Base-by-base conservation (phyloP, 805 yeast genomes). In the Torulaspora delbrueckii region DNA sequence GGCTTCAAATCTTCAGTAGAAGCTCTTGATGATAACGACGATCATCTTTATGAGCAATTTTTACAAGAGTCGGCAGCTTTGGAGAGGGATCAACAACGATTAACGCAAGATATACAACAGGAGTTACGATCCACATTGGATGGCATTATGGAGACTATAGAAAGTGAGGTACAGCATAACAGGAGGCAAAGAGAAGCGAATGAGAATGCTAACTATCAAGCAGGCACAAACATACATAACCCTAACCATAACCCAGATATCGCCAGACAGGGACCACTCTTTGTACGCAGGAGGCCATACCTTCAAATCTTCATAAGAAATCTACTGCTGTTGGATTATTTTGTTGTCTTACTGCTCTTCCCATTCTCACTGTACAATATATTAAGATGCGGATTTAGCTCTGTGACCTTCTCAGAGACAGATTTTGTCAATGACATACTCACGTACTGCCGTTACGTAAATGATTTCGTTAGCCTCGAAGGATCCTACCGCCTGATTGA, bases 361-460 rank as follows among this genome's bases (percentile, higher is more conserved):
- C 69, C 69, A 25, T 56, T 65, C 43, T 58, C 67, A 10, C 41
- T 59, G 3, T 65, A 63, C 53, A 65, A 60, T 42, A 43, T 63
- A 3, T 37, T 65, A 16, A 57, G 56, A 27, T 51, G 60, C 26
- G 57, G 63, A 8, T 58, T 63, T 30, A 55, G 56, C 37, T 51
- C 57, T 9, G 58, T 66, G 35, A 63, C 69, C 6, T 56, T 58
- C 25, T 51, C 60, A 1, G 57, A 63, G 13, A 46, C 51, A 12
- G 68, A 65, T 43, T 56, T 63, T 19, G 40, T 60, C 3, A 37
- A 48, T 2, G 66, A 63, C 27, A 52, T 66, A 8, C 37, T 55
- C 3, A 35, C 40, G 0, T 66, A 65, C 48, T 54, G 59, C 19
- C 52, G 48, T 14, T 45, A 50, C 34, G 51, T 57, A 18, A 46